phyloP scores from a whole-genome alignment of 2,329 filamentous ascomycete species.

The Phaeoacremonium minimum region DNA sequence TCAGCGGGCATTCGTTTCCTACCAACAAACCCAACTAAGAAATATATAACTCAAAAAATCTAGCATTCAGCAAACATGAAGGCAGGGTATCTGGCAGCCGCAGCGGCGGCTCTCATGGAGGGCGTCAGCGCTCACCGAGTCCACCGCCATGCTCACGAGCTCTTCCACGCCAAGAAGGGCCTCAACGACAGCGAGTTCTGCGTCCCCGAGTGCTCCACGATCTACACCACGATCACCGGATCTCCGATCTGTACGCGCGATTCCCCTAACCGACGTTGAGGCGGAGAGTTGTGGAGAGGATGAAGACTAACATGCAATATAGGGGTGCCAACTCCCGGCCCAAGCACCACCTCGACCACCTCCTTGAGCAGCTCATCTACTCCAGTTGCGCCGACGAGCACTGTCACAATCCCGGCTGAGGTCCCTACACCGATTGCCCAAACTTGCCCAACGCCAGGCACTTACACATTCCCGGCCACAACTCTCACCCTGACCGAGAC shows the following conservation, averaged over 20 bases:
- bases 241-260: slow-evolving; percentile 61
- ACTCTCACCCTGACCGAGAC: slow-evolving; percentile 64
- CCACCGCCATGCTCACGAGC: slow-evolving; percentile 60
- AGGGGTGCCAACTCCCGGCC: slow-evolving; percentile 10
- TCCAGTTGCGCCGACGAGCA: slow-evolving; percentile 24
- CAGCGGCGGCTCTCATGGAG: slow-evolving; percentile 55
- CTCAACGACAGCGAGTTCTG: slow-evolving; percentile 45
- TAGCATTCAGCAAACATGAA: slow-evolving; percentile 59
- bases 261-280: too few species aligned
- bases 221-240: slow-evolving; percentile 68
- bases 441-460: slow-evolving; percentile 61
- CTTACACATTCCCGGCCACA: slow-evolving; percentile 71
- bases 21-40: slow-evolving; percentile 19
- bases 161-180: slow-evolving; percentile 51
- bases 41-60: slow-evolving; percentile 2
- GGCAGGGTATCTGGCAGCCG: slow-evolving; percentile 62
- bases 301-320: too few species aligned
- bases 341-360: slow-evolving; percentile 14
- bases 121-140: slow-evolving; percentile 51
- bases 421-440: slow-evolving; percentile 49
- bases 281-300: too few species aligned
- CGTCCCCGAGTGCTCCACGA: slow-evolving; percentile 63
- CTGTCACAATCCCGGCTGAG: slow-evolving; percentile 36
- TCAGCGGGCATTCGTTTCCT: slow-evolving; percentile 74
- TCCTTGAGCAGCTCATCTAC: slow-evolving; percentile 14